These are phyloP conservation scores for Punica granatum DNA, from an alignment of 345 rosid species.

Conservation along the genomic window DNA sequence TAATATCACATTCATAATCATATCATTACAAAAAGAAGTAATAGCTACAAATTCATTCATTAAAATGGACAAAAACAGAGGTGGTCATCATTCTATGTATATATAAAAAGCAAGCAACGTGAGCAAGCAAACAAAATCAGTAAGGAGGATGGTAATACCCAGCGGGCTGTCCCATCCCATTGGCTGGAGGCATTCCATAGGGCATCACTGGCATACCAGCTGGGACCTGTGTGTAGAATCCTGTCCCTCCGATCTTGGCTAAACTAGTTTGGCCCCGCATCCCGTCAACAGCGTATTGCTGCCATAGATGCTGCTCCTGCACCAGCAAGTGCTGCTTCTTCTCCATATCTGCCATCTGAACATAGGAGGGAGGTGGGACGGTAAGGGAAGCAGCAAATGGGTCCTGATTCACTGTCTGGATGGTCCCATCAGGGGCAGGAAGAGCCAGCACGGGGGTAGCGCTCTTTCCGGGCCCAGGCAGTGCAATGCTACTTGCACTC, in stretches of 20 bases:
- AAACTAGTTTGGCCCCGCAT: constrained; percentile 67
- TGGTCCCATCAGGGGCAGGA: constrained; percentile 74
- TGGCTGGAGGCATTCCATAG: constrained; percentile 50
- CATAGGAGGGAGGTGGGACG: constrained; percentile 69
- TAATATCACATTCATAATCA: constrained; percentile 19
- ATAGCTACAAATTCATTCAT: constrained; percentile 10
- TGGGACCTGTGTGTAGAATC: constrained; percentile 33
- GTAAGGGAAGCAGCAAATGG: constrained; percentile 60
- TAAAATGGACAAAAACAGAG: constrained; percentile 11
- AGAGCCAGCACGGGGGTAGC: constrained; percentile 55
- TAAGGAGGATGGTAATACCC: constrained; percentile 43
- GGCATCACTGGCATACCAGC: constrained; percentile 23
- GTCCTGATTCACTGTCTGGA: constrained; percentile 49
- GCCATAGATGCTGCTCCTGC: constrained; percentile 66
- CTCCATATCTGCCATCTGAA: constrained; percentile 82
- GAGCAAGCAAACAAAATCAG: constrained; percentile 29
- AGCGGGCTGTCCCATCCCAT: constrained; percentile 35
- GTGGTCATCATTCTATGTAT: constrained; percentile 20
- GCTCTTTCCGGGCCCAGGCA: constrained; percentile 44
- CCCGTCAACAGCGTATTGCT: constrained; percentile 56
- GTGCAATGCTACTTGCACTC: constrained; percentile 69
- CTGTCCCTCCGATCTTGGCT: constrained; percentile 30
- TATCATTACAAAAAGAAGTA: constrained; percentile 15
- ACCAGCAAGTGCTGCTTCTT: constrained; percentile 55
- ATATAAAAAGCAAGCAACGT: constrained; percentile 7